phyloP scores from a whole-genome alignment of 306 rosid genomes.

The Chamaecrista fasciculata region DNA sequence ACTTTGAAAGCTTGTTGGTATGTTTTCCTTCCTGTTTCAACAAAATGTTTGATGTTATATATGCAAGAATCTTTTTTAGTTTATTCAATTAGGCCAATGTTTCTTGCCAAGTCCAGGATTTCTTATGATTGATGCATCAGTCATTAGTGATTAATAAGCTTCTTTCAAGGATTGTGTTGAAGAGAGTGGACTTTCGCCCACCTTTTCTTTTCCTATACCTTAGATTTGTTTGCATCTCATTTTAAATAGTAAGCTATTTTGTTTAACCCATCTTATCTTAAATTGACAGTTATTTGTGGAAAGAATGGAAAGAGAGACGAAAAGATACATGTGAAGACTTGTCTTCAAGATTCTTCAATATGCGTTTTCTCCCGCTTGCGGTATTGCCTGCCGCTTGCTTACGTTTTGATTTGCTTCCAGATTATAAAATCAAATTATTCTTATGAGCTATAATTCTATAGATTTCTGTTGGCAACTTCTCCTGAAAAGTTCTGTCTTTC shows the following conservation, averaged over 20 bases:
- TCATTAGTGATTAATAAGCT: neutral
- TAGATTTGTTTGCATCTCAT: conserved; percentile 3
- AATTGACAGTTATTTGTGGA: conserved; percentile 74
- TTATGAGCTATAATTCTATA: neutral
- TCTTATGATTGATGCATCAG: neutral
- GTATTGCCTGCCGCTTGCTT: conserved; percentile 43
- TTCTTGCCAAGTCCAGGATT: no score
- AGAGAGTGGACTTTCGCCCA: neutral
- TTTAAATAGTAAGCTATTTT: neutral
- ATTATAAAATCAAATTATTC: neutral
- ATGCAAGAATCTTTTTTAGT: neutral
- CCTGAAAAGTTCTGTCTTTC: neutral
- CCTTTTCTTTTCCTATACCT: neutral
- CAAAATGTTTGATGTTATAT: neutral
- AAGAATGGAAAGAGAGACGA: conserved; percentile 93
- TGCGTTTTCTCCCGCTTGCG: conserved; percentile 83
- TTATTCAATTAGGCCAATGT: no score
- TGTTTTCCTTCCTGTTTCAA: neutral
- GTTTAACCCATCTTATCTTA: conserved; percentile 20
- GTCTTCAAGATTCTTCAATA: conserved; percentile 57
- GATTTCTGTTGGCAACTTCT: neutral
- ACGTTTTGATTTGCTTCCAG: conserved; percentile 20
- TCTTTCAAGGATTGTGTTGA: neutral
- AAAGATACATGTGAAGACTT: conserved; percentile 49
- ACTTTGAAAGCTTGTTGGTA: neutral